Conservation (phyloP, 768 basidiomycete species). For the Leccinum imitatum region DNA sequence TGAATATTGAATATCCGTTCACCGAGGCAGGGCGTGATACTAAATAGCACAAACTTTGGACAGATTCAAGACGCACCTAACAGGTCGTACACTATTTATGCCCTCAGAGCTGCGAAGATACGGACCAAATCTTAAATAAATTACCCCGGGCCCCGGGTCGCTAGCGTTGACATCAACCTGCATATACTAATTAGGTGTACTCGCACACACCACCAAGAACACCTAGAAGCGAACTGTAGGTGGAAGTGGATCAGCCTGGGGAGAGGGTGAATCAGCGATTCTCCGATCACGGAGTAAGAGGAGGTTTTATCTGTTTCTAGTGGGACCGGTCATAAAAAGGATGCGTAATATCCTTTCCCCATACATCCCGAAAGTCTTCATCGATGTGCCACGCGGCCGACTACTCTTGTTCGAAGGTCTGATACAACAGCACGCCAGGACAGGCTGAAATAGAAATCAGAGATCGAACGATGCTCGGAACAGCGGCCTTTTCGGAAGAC, state of each 20-base stretch:
- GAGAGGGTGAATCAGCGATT: neutral
- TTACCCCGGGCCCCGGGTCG: neutral
- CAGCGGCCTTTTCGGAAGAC: conserved; percentile 61
- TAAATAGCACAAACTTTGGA: neutral
- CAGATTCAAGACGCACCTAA: neutral
- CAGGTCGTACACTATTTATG: neutral
- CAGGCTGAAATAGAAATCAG: conserved; percentile 66
- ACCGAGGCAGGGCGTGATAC: neutral
- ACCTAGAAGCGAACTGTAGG: neutral
- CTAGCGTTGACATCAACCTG: neutral
- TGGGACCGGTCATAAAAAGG: neutral
- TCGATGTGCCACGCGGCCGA: conserved; percentile 60
- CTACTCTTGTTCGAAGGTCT: neutral
- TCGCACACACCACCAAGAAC: neutral
- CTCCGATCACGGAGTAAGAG: neutral
- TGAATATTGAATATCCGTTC: neutral
- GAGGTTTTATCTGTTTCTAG: neutral
- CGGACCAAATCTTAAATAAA: neutral
- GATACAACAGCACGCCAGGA: conserved; percentile 33
- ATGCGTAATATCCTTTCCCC: conserved; percentile 25
- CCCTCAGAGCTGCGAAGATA: neutral
- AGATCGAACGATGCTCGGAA: conserved; percentile 79
- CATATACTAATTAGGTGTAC: neutral
- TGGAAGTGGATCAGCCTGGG: neutral
- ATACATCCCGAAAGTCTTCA: conserved; percentile 51